phyloP scores from a whole-genome alignment of 2,329 filamentous ascomycete species.

The Nigrospora osmanthi region DNA sequence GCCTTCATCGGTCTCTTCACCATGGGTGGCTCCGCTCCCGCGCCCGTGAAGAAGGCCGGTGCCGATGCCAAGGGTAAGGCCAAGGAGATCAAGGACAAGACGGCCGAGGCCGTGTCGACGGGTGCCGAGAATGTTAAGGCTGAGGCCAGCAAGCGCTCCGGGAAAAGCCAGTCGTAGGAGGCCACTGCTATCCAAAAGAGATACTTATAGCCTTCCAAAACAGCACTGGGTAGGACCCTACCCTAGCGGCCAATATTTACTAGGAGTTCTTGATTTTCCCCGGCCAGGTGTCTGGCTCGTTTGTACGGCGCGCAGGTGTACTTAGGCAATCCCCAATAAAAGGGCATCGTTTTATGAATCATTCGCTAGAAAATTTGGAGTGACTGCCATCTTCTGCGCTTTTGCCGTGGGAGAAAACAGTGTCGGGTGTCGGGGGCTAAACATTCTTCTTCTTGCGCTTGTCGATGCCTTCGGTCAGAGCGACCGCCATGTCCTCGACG shows the following conservation, averaged over 20 bases:
- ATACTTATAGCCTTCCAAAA: not conserved
- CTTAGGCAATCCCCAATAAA: conserved; percentile 2
- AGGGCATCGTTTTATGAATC: not conserved
- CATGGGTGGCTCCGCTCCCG: conserved; percentile 55
- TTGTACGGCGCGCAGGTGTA: conserved; percentile 5
- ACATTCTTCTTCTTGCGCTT: conserved; percentile 22
- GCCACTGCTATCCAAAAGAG: not conserved
- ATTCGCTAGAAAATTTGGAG: too few species aligned
- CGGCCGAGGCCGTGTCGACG: conserved; percentile 46
- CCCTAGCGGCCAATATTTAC: not conserved
- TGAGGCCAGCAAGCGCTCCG: conserved; percentile 56
- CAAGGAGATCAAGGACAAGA: conserved; percentile 71
- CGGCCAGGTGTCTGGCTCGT: not conserved
- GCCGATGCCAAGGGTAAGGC: conserved; percentile 60
- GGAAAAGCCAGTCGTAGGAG: conserved; percentile 45
- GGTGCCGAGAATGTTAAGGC: conserved; percentile 69
- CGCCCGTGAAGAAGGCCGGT: conserved; percentile 67
- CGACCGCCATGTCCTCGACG: conserved; percentile 47
- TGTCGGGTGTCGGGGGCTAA: too few species aligned
- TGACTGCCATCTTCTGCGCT: too few species aligned
- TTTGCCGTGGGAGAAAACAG: too few species aligned
- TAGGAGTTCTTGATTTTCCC: conserved; percentile 3
- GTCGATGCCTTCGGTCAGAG: conserved; percentile 19
- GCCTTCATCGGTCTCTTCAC: conserved; percentile 62
- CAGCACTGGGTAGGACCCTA: not conserved